These are phyloP conservation scores for Meredithiella fracta DNA, from an alignment of 2,329 filamentous ascomycete genomes.

Conservation along the genomic window DNA sequence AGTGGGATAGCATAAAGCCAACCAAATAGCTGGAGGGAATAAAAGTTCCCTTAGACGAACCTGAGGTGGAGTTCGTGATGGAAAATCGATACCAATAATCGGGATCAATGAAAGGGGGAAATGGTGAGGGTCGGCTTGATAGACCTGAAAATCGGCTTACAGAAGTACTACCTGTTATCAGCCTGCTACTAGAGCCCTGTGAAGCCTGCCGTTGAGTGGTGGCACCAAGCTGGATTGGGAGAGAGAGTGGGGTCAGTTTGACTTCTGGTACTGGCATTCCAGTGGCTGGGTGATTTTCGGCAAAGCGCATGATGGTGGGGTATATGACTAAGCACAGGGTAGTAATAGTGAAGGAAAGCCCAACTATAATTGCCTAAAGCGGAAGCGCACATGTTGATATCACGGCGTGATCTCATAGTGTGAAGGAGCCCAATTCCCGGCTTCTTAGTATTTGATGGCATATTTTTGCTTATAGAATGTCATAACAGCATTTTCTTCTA, in stretches of 20 bases:
- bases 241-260: neutral
- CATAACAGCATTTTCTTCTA: too few species aligned
- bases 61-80: neutral
- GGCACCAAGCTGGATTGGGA: neutral
- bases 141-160: neutral
- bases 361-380: neutral
- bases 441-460: too few species aligned
- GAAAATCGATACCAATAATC: neutral
- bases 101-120: constrained; percentile 1
- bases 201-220: neutral
- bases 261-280: neutral
- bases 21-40: neutral
- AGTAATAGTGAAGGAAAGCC: neutral
- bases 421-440: too few species aligned
- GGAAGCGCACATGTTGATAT: neutral
- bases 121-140: constrained; percentile 1
- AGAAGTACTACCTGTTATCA: neutral
- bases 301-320: neutral
- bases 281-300: constrained; percentile 3
- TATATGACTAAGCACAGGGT: neutral
- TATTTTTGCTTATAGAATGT: too few species aligned
- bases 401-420: neutral
- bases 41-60: neutral
- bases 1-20: neutral
- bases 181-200: neutral